phyloP scores from a whole-genome alignment of 192 early-diverging fungal species.

The Entophlyctis luteolus region DNA sequence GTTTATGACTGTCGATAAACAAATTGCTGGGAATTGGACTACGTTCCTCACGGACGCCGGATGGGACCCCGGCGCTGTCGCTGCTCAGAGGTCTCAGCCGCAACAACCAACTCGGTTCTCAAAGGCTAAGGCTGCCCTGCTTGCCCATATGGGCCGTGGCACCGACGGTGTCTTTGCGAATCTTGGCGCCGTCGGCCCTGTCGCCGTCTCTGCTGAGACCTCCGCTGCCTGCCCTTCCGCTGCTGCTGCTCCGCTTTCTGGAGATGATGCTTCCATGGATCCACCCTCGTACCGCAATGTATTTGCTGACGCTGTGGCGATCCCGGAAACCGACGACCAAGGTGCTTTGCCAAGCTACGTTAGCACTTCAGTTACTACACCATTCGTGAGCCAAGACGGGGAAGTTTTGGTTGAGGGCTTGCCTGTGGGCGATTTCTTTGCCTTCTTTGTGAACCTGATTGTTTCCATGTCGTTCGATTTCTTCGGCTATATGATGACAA shows the following conservation, averaged over 20 bases:
- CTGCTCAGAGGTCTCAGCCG: no score
- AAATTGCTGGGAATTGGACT: slow-evolving; percentile 25
- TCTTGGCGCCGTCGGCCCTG: slow-evolving; percentile 31
- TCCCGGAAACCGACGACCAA: slow-evolving; percentile 4
- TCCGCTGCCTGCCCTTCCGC: no score
- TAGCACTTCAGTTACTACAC: slow-evolving; percentile 75
- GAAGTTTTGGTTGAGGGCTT: slow-evolving; percentile 81
- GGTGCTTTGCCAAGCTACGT: background rate
- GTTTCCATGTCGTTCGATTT: slow-evolving; percentile 50
- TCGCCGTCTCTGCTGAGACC: slow-evolving; percentile 1
- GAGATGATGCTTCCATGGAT: slow-evolving; percentile 37
- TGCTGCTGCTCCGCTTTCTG: no score
- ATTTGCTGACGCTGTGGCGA: slow-evolving; percentile 67
- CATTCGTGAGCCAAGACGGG: slow-evolving; percentile 70
- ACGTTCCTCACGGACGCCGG: slow-evolving; percentile 36
- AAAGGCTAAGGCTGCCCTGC: background rate
- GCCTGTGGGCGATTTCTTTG: slow-evolving; percentile 75
- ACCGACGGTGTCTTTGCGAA: slow-evolving; percentile 52
- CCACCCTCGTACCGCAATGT: slow-evolving; percentile 72
- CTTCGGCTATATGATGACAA: slow-evolving; percentile 82
- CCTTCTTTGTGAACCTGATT: slow-evolving; percentile 78
- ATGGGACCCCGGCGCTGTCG: no score
- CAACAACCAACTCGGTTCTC: background rate
- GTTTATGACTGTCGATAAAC: slow-evolving; percentile 42
- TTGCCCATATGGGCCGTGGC: slow-evolving; percentile 1